These are phyloP conservation scores for Vigna angularis DNA, from an alignment of 306 rosid genomes.

Conservation along the genomic window DNA sequence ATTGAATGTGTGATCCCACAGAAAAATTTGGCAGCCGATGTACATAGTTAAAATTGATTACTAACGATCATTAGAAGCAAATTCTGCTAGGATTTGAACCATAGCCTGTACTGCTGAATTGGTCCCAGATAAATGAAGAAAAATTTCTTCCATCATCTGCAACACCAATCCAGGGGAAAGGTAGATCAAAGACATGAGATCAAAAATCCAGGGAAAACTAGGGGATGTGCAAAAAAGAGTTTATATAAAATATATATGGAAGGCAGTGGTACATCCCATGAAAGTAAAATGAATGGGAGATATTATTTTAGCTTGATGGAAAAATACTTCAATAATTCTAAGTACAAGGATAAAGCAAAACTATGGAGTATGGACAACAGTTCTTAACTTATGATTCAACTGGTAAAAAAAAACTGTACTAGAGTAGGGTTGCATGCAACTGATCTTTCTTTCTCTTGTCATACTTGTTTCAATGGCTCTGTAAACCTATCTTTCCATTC, in stretches of 20 bases:
- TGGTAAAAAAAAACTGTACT: constrained; percentile 18
- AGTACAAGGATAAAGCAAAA: constrained; percentile 31
- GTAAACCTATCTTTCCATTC: constrained; percentile 32
- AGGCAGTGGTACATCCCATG: constrained; percentile 11
- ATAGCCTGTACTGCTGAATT: constrained; percentile 82
- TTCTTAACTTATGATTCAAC: constrained; percentile 28
- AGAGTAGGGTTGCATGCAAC: constrained; percentile 6
- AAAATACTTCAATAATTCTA: constrained; percentile 21
- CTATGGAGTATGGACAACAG: constrained; percentile 26
- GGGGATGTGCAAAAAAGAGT: constrained; percentile 14
- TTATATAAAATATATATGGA: constrained; percentile 28
- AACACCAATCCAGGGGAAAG: constrained; percentile 50
- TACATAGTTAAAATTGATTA: constrained; percentile 41
- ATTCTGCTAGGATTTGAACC: constrained; percentile 97
- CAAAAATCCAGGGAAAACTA: constrained; percentile 31
- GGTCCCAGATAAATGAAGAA: constrained; percentile 85
- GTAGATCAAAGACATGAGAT: constrained; percentile 12
- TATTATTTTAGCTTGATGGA: constrained; percentile 16
- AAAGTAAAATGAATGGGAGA: constrained; percentile 32
- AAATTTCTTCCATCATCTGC: constrained; percentile 97
- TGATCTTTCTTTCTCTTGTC: constrained; percentile 30
- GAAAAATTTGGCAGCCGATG: constrained; percentile 17
- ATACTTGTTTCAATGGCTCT: constrained; percentile 34
- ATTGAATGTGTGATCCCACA: not conserved
- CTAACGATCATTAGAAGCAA: constrained; percentile 85